phyloP scores from a whole-genome alignment of 2,329 filamentous ascomycete genomes.

The Trichophyton verrucosum region DNA sequence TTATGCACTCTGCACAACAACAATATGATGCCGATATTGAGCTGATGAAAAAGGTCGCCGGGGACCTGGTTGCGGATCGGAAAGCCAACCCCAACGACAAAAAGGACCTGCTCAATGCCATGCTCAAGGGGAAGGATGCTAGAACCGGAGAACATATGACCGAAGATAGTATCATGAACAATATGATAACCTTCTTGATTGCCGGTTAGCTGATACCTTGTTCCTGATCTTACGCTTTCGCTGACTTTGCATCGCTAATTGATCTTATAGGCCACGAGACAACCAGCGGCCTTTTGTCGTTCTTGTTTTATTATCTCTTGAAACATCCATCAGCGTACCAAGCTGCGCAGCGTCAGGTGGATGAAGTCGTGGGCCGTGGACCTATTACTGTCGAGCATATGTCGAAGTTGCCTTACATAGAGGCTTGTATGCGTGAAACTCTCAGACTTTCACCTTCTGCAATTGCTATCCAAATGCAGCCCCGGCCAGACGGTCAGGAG shows the following conservation, averaged over 20 bases:
- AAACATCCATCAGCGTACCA: slow-evolving; percentile 2
- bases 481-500: background rate
- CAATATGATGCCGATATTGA: slow-evolving; percentile 1
- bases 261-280: background rate
- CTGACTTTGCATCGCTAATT: background rate
- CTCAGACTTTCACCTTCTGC: background rate
- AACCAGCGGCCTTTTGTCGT: background rate
- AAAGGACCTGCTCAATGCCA: slow-evolving; percentile 1
- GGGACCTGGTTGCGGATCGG: background rate
- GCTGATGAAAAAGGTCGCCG: background rate
- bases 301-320: background rate
- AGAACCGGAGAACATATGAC: background rate
- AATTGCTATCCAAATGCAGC: background rate
- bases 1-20: background rate
- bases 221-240: background rate
- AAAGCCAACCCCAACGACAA: background rate
- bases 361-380: slow-evolving; percentile 2
- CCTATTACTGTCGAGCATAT: slow-evolving; percentile 1
- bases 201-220: background rate
- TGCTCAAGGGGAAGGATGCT: background rate
- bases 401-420: background rate
- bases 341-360: background rate
- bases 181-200: slow-evolving; percentile 1
- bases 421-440: slow-evolving; percentile 2
- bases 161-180: background rate